Percentiles rank a stretch among this genome's conserved stretches.
phyloP scores from a whole-genome alignment of 331 rosid species.

The Malus hybrid region DNA sequence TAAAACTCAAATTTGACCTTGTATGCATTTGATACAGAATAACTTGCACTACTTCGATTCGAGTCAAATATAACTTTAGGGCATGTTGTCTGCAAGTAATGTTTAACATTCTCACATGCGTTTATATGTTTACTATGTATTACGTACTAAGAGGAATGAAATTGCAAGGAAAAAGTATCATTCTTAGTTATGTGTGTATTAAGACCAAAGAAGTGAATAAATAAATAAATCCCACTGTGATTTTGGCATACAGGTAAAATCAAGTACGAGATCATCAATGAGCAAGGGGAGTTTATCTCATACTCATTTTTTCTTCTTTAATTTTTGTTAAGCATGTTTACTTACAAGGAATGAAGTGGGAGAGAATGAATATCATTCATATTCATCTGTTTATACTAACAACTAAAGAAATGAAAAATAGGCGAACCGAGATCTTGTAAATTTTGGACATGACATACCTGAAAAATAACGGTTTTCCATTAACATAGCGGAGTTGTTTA shows the following conservation, averaged over 20 bases:
- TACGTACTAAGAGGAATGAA: not conserved
- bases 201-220: not conserved
- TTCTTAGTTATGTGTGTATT: not conserved
- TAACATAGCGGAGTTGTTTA: no score
- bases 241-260: no score
- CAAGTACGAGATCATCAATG: not conserved
- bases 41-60: not conserved
- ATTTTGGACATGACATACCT: no score
- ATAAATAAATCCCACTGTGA: no score
- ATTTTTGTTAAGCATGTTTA: no score
- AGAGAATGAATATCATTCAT: no score
- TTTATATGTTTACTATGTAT: not conserved
- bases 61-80: not conserved
- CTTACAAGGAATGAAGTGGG: no score
- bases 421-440: no score
- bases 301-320: no score
- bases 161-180: not conserved
- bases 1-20: not conserved
- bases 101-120: not conserved
- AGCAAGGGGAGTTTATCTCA: not conserved
- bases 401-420: no score
- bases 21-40: not conserved
- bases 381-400: no score
- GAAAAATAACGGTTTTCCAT: no score
- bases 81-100: not conserved